These are phyloP conservation scores for Sisymbrium irio DNA, from an alignment of 345 rosid genomes.

Conservation along the genomic window DNA sequence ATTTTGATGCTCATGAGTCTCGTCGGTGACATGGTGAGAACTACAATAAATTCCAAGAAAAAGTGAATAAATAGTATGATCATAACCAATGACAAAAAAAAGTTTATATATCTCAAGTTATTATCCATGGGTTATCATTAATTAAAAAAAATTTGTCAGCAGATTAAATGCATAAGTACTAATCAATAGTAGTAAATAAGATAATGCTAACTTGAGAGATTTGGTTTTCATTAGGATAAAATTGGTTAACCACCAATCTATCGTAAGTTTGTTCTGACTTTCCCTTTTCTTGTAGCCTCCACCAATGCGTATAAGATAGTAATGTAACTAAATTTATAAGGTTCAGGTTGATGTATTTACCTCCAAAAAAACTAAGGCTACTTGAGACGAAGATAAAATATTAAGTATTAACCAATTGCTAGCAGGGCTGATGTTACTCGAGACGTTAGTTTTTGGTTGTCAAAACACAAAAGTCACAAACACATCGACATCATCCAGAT, in stretches of 20 bases:
- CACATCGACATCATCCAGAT: neutral
- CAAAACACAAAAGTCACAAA: neutral
- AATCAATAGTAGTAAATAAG: neutral
- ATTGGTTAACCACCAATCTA: conserved; percentile 42
- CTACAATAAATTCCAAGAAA: neutral
- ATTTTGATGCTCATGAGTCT: neutral
- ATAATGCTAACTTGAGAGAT: neutral
- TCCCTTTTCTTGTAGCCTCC: conserved; percentile 4
- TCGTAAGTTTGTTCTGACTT: conserved; percentile 2
- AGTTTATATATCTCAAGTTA: neutral
- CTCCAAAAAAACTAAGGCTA: neutral
- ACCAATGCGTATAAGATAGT: neutral
- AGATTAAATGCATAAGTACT: no score
- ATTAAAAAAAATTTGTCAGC: no score
- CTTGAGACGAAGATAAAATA: neutral
- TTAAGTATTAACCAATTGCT: neutral
- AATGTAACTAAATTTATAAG: neutral
- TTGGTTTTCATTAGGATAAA: conserved; percentile 23
- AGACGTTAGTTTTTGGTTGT: neutral
- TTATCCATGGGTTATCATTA: neutral
- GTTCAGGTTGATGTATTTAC: neutral
- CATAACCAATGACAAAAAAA: neutral
- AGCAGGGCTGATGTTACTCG: neutral
- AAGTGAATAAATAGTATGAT: neutral
- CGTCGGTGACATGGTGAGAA: conserved; percentile 10